phyloP scores from a whole-genome alignment of 1,284 basidiomycete genomes.

The Irpex sp. region DNA sequence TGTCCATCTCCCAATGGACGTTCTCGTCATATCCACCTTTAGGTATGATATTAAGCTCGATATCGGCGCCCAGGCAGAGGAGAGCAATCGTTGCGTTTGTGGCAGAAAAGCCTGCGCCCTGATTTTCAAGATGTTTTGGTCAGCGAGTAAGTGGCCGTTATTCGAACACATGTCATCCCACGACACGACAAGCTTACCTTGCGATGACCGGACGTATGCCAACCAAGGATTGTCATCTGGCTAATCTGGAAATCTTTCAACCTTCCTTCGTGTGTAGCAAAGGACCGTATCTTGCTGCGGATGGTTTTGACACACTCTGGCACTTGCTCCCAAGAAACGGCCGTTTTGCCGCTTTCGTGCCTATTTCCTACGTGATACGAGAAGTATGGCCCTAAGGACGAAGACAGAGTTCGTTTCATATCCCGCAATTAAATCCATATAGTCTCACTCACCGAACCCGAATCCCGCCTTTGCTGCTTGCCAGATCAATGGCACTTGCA shows the following conservation, averaged over 20 bases:
- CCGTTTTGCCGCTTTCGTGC: conserved; percentile 8
- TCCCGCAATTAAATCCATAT: background rate
- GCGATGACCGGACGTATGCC: conserved; percentile 28
- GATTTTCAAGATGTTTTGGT: background rate
- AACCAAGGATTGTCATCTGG: conserved; percentile 26
- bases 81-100: conserved; percentile 15
- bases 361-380: conserved; percentile 16
- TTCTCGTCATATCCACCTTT: conserved; percentile 2
- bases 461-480: conserved; percentile 14
- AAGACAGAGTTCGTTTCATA: background rate
- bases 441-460: conserved; percentile 19
- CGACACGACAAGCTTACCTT: conserved; percentile 22
- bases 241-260: conserved; percentile 20
- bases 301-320: conserved; percentile 22
- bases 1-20: background rate
- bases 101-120: conserved; percentile 13
- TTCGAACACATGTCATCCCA: no score
- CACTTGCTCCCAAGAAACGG: conserved; percentile 19
- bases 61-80: conserved; percentile 28
- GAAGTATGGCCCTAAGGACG: conserved; percentile 24
- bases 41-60: conserved; percentile 22
- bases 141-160: background rate
- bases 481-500: conserved; percentile 24
- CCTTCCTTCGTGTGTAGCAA: conserved; percentile 8
- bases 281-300: conserved; percentile 15